These are phyloP conservation scores for Aegilops tauschii DNA, from an alignment of 176 grass and related monocot genomes.

Conservation along the genomic window DNA sequence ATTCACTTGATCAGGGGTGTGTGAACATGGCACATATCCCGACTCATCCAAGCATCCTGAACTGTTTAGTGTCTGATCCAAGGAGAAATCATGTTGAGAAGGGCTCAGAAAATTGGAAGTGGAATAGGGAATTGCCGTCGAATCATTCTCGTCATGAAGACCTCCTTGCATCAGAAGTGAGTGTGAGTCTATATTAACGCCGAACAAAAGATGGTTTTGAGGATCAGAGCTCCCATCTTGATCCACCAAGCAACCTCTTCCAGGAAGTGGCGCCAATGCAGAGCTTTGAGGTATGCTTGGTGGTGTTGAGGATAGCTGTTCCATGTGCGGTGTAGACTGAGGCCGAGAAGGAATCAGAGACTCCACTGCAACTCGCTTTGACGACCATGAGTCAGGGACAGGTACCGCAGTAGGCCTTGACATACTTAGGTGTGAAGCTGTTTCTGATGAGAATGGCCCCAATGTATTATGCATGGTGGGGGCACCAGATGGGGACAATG, in stretches of 20 bases:
- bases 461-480: constrained; percentile 51
- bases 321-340: constrained; percentile 45
- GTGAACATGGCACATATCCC: constrained; percentile 56
- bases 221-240: constrained; percentile 63
- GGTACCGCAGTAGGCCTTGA: constrained; percentile 53
- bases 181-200: constrained; percentile 71
- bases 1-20: constrained; percentile 62
- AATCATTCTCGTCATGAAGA: constrained; percentile 56
- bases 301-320: constrained; percentile 57
- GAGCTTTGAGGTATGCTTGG: constrained; percentile 54
- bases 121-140: constrained; percentile 60
- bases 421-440: constrained; percentile 54
- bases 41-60: constrained; percentile 67
- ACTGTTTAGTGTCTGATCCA: constrained; percentile 64
- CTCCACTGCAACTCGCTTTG: constrained; percentile 73
- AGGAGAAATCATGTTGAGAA: constrained; percentile 63
- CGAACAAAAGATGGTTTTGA: constrained; percentile 75
- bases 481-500: constrained; percentile 44
- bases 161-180: constrained; percentile 70
- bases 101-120: constrained; percentile 82
- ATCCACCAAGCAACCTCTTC: constrained; percentile 74
- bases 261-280: constrained; percentile 60
- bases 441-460: constrained; percentile 62
- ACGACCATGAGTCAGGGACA: constrained; percentile 59
- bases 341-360: constrained; percentile 47